These are phyloP conservation scores for Diplogelasinospora grovesii DNA, from an alignment of 495 filamentous ascomycete genomes.

Conservation along the genomic window DNA sequence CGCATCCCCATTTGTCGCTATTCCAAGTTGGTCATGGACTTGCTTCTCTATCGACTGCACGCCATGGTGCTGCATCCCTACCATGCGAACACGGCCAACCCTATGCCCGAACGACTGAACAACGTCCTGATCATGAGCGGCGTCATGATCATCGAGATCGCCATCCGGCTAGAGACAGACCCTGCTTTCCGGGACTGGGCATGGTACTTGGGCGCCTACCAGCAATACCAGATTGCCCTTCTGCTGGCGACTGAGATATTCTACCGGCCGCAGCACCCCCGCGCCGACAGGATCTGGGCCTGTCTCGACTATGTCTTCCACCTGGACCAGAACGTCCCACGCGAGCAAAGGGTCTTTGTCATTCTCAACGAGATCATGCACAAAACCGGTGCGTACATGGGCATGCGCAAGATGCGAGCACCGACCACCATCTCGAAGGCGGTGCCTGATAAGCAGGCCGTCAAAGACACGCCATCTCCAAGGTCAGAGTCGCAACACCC, in stretches of 20 bases:
- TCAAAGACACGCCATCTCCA: slow-evolving; percentile 28
- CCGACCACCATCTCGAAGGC: slow-evolving; percentile 31
- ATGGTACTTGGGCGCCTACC: slow-evolving; percentile 51
- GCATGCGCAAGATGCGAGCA: slow-evolving; percentile 41
- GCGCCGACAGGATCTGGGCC: slow-evolving; percentile 58
- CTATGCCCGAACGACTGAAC: slow-evolving; percentile 39
- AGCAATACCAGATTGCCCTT: slow-evolving; percentile 50
- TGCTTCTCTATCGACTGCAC: slow-evolving; percentile 56
- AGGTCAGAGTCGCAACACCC: neutral
- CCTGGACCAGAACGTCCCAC: slow-evolving; percentile 41
- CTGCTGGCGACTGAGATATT: slow-evolving; percentile 49
- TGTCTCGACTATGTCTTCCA: slow-evolving; percentile 67
- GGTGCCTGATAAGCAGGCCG: slow-evolving; percentile 29
- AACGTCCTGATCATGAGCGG: slow-evolving; percentile 45
- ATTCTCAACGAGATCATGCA: slow-evolving; percentile 35
- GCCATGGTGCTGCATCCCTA: slow-evolving; percentile 61
- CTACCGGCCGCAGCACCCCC: slow-evolving; percentile 46
- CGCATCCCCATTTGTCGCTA: slow-evolving; percentile 51
- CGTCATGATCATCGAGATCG: slow-evolving; percentile 51
- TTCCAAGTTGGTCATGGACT: slow-evolving; percentile 51
- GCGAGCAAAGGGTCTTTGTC: slow-evolving; percentile 31
- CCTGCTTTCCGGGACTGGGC: slow-evolving; percentile 45
- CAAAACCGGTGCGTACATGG: slow-evolving; percentile 35
- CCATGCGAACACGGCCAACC: slow-evolving; percentile 48
- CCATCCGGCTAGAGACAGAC: slow-evolving; percentile 52